Percentiles rank a stretch among this genome's conserved stretches.
Conservation (phyloP, 768 basidiomycete genomes). For the Russula sp. region DNA sequence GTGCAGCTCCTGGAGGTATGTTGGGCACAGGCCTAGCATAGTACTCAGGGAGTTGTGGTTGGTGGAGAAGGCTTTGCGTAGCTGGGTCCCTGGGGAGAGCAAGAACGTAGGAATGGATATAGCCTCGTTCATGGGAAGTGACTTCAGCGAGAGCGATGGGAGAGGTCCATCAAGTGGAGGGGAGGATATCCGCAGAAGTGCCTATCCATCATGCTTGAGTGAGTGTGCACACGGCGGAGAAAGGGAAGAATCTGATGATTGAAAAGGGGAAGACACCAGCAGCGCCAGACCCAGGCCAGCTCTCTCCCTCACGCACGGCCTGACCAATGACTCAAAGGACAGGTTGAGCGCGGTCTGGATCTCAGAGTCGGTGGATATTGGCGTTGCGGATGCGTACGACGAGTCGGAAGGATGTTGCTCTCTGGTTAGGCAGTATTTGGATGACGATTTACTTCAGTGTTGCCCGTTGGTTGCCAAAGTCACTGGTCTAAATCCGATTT, state of each 20-base stretch:
- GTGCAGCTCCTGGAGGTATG: no score
- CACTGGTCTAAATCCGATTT: no score
- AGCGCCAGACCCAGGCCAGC: slow-evolving; percentile 66
- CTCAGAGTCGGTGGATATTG: slow-evolving; percentile 53
- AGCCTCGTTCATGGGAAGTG: slow-evolving; percentile 35
- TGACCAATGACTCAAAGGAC: slow-evolving; percentile 49
- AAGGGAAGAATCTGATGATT: no score
- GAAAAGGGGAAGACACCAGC: neutral
- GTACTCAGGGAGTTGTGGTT: no score
- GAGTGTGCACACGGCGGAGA: neutral
- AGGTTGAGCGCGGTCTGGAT: slow-evolving; percentile 37
- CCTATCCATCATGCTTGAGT: slow-evolving; percentile 31
- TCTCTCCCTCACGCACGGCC: slow-evolving; percentile 54
- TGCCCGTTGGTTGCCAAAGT: no score
- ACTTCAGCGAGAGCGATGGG: slow-evolving; percentile 50
- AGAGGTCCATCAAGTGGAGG: slow-evolving; percentile 65
- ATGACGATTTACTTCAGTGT: no score
- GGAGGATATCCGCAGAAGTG: slow-evolving; percentile 61
- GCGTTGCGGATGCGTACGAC: slow-evolving; percentile 35
- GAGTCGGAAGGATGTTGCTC: neutral
- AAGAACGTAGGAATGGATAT: no score
- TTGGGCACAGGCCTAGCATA: no score
- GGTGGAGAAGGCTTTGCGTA: no score
- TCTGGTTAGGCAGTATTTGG: no score
- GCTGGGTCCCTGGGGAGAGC: no score